A percentile compares a stretch with the other conserved stretches of the same genome.
Evolutionary conservation across 2,329 filamentous ascomycete species (phyloP).

Genomic region (Colletotrichum magnum): DNA sequence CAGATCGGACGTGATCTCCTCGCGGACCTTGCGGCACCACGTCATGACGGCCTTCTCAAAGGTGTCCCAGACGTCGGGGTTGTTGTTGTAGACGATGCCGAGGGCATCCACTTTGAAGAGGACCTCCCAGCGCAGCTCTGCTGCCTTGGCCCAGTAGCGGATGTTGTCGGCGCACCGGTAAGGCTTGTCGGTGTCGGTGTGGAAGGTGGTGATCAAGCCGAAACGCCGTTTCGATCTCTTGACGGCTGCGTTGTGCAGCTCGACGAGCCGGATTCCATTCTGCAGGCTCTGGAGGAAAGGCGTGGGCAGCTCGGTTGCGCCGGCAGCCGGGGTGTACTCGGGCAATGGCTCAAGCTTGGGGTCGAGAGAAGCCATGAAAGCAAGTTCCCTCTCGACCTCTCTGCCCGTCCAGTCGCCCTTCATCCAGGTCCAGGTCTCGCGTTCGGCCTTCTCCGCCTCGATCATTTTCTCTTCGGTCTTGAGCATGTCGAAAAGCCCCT

Average conservation of each 20-base stretch:
- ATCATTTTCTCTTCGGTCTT: conserved; percentile 84
- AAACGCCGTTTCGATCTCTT: conserved; percentile 88
- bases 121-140: conserved; percentile 93
- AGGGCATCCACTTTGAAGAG: conserved; percentile 87
- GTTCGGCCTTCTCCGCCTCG: conserved; percentile 77
- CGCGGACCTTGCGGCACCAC: conserved; percentile 87
- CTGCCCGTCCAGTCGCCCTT: conserved; percentile 81
- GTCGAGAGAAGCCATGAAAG: conserved; percentile 85
- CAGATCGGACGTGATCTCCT: conserved; percentile 84
- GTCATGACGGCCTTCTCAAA: conserved; percentile 87
- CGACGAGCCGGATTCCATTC: conserved; percentile 85
- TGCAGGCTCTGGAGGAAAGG: conserved; percentile 81
- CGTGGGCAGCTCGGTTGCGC: conserved; percentile 70
- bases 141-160: conserved; percentile 95
- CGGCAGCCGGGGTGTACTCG: conserved; percentile 70
- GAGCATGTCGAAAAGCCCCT: conserved; percentile 82
- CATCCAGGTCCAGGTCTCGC: conserved; percentile 85
- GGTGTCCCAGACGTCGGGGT: conserved; percentile 78
- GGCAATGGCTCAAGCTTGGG: conserved; percentile 73
- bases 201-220: conserved; percentile 88
- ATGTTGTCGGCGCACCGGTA: conserved; percentile 96
- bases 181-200: conserved; percentile 94
- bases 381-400: conserved; percentile 83
- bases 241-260: conserved; percentile 91
- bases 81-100: conserved; percentile 84